These are phyloP conservation scores for Urtica urens DNA, from an alignment of 306 rosid genomes.

Conservation along the genomic window DNA sequence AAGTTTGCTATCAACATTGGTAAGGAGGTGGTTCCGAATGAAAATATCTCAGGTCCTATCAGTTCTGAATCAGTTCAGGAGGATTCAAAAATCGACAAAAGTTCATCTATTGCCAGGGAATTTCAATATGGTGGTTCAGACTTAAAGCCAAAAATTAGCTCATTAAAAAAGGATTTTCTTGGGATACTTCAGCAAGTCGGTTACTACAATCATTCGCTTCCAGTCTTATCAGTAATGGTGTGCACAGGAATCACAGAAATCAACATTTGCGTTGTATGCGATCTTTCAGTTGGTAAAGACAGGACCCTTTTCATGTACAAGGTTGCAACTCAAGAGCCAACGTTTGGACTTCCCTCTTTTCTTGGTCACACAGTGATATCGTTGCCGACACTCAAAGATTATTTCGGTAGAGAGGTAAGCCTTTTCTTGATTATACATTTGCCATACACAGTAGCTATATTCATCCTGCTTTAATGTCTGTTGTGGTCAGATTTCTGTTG, in stretches of 20 bases:
- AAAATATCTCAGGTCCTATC: conserved; percentile 18
- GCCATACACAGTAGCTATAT: conserved; percentile 2
- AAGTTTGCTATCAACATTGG: conserved; percentile 23
- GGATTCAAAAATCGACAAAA: conserved; percentile 16
- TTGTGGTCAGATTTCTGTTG: conserved; percentile 37
- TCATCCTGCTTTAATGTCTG: no score
- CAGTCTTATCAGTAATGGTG: conserved; percentile 49
- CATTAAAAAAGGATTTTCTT: conserved; percentile 26
- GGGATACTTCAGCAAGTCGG: conserved; percentile 52
- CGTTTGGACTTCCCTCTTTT: conserved; percentile 53
- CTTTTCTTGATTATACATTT: conserved; percentile 9
- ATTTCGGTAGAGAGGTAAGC: conserved; percentile 51
- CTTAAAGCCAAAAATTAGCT: conserved; percentile 21
- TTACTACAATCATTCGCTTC: conserved; percentile 60
- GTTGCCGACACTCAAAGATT: conserved; percentile 43
- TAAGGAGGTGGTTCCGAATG: conserved; percentile 22
- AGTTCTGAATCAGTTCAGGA: conserved; percentile 20
- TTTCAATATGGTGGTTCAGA: conserved; percentile 25
- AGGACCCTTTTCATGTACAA: conserved; percentile 54
- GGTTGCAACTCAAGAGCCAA: conserved; percentile 37
- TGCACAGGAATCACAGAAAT: conserved; percentile 38
- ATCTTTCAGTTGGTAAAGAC: conserved; percentile 30
- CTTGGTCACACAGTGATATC: conserved; percentile 48
- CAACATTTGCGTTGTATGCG: conserved; percentile 55
- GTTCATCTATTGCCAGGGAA: conserved; percentile 21